Conservation (phyloP, 2,329 filamentous ascomycete genomes). For the Exophiala aquamarina region DNA sequence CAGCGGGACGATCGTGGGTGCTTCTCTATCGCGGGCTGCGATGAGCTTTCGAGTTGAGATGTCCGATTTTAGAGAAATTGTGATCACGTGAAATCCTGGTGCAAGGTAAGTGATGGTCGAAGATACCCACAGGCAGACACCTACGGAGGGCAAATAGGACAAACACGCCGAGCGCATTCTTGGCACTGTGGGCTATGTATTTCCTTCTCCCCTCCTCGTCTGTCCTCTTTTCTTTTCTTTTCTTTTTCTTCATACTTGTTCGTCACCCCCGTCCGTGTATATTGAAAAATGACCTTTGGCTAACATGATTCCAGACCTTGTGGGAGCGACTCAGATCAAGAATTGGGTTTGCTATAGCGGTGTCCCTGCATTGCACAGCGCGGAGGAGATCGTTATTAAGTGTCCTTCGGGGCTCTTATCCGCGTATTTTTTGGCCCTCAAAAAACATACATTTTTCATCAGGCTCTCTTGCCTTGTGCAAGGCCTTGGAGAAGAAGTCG, state of each 20-base stretch:
- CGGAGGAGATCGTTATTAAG: constrained; percentile 26
- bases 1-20: background rate
- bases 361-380: constrained; percentile 31
- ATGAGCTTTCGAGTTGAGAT: too few relatives aligned
- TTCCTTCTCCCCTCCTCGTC: too few relatives aligned
- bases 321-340: constrained; percentile 28
- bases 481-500: constrained; percentile 33
- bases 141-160: too few relatives aligned
- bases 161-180: background rate
- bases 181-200: too few relatives aligned
- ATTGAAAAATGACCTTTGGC: background rate
- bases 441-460: constrained; percentile 26
- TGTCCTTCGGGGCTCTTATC: constrained; percentile 31
- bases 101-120: too few relatives aligned
- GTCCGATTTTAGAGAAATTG: too few relatives aligned
- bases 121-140: too few relatives aligned
- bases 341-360: constrained; percentile 24
- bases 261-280: background rate
- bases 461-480: constrained; percentile 23
- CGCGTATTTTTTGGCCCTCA: constrained; percentile 30
- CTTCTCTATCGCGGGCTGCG: too few relatives aligned
- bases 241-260: constrained; percentile 4
- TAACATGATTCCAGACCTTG: constrained; percentile 16
- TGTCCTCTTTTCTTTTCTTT: too few relatives aligned
- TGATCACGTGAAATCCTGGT: too few relatives aligned